Conservation (phyloP, 768 basidiomycete genomes). For the Lyophyllum semitale region DNA sequence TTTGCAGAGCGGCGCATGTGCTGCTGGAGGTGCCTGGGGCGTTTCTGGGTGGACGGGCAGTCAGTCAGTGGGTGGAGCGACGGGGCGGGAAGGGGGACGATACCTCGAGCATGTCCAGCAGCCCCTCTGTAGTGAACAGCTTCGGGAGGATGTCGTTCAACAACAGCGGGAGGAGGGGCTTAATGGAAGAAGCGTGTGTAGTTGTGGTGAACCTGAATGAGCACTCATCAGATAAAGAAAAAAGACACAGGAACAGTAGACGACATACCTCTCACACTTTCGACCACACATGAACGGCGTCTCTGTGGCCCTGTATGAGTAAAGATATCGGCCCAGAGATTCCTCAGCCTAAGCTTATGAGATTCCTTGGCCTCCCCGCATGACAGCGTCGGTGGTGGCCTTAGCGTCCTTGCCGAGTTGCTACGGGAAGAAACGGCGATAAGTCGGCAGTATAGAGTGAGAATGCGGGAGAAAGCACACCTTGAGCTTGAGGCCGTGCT, state of each 20-base stretch:
- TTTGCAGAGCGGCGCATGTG: too few species aligned
- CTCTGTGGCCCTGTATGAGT: slow-evolving; percentile 85
- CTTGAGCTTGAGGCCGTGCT: slow-evolving; percentile 93
- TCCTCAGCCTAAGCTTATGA: slow-evolving; percentile 67
- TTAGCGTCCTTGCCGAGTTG: slow-evolving; percentile 90
- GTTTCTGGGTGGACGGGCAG: neutral
- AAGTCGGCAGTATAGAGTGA: too few species aligned
- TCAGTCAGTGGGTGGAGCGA: neutral
- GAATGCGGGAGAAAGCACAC: slow-evolving; percentile 33
- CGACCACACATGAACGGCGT: slow-evolving; percentile 86
- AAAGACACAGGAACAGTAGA: slow-evolving; percentile 1
- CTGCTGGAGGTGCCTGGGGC: too few species aligned
- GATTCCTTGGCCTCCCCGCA: slow-evolving; percentile 89
- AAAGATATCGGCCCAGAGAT: slow-evolving; percentile 86
- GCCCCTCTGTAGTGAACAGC: slow-evolving; percentile 93
- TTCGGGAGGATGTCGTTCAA: slow-evolving; percentile 98
- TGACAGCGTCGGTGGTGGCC: slow-evolving; percentile 80
- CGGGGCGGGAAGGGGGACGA: neutral
- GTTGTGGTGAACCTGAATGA: neutral
- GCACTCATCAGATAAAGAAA: neutral
- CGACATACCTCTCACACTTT: slow-evolving; percentile 77
- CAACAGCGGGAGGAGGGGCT: too few species aligned
- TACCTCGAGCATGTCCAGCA: slow-evolving; percentile 92
- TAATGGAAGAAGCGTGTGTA: too few species aligned
- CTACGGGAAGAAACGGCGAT: slow-evolving; percentile 35